phyloP scores from a whole-genome alignment of 2,329 filamentous ascomycete species.

The Colletotrichum trifolii region DNA sequence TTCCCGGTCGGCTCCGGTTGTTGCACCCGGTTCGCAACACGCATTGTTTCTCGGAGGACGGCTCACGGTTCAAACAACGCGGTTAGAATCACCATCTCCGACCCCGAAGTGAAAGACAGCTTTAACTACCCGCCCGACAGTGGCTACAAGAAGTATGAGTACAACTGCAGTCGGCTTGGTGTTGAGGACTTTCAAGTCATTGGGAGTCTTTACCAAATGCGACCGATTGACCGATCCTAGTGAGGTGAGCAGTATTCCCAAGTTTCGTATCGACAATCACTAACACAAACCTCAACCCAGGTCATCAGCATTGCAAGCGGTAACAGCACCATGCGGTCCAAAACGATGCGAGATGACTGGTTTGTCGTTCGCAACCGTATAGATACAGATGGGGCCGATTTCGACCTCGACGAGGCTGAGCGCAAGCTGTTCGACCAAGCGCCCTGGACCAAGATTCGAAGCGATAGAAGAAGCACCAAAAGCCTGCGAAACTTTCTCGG shows the following conservation, averaged over 20 bases:
- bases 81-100: constrained; percentile 46
- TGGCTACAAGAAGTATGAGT: constrained; percentile 40
- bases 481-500: constrained; percentile 46
- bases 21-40: constrained; percentile 52
- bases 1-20: constrained; percentile 46
- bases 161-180: constrained; percentile 40
- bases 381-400: constrained; percentile 38
- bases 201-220: constrained; percentile 52
- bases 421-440: constrained; percentile 41
- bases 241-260: constrained; percentile 16
- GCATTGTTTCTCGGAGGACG: constrained; percentile 50
- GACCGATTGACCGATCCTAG: constrained; percentile 42
- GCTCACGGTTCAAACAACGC: constrained; percentile 41
- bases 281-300: background rate
- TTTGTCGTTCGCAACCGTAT: constrained; percentile 50
- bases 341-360: constrained; percentile 43
- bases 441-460: constrained; percentile 44
- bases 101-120: constrained; percentile 39
- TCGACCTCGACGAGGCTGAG: constrained; percentile 44
- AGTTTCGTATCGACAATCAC: too few species aligned
- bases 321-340: constrained; percentile 9
- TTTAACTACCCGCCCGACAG: constrained; percentile 38
- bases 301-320: constrained; percentile 31
- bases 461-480: constrained; percentile 42
- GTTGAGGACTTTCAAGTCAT: constrained; percentile 44